phyloP scores from a whole-genome alignment of 768 basidiomycete genomes.

The Termitomyces heimii region DNA sequence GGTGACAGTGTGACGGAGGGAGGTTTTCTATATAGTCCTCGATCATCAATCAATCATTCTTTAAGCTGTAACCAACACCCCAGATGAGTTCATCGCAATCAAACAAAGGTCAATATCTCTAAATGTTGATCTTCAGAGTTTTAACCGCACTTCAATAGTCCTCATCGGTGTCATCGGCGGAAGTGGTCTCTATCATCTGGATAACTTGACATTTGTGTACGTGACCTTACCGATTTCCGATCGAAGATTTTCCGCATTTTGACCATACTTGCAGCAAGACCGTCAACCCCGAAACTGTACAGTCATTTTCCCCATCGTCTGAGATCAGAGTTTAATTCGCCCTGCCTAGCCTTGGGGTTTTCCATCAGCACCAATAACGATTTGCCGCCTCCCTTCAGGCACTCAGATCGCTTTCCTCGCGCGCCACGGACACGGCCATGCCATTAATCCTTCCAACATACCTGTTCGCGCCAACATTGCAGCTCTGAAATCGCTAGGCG shows the following conservation, averaged over 20 bases:
- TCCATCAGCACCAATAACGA: constrained; percentile 89
- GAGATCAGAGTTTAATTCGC: neutral
- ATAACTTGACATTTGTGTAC: constrained; percentile 85
- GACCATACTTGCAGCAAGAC: constrained; percentile 45
- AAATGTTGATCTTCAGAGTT: constrained; percentile 18
- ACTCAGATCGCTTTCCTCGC: constrained; percentile 83
- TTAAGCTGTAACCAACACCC: neutral
- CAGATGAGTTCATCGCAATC: constrained; percentile 2
- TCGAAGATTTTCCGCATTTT: neutral
- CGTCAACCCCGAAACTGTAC: constrained; percentile 77
- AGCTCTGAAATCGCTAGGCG: constrained; percentile 88
- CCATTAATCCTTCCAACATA: constrained; percentile 71
- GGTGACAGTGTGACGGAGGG: neutral
- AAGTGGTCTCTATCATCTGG: constrained; percentile 88
- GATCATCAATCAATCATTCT: neutral
- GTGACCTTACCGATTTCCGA: constrained; percentile 31
- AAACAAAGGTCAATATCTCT: constrained; percentile 1
- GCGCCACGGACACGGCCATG: constrained; percentile 83
- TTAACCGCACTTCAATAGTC: constrained; percentile 32
- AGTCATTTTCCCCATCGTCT: constrained; percentile 15
- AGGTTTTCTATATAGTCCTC: neutral
- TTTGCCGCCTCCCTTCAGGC: constrained; percentile 81
- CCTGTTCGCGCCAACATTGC: constrained; percentile 92
- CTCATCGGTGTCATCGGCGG: constrained; percentile 89
- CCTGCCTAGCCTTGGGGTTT: constrained; percentile 80